Evolutionary conservation across 768 basidiomycete genomes (phyloP).

Genomic region (Rhizopogon vinicolor): DNA sequence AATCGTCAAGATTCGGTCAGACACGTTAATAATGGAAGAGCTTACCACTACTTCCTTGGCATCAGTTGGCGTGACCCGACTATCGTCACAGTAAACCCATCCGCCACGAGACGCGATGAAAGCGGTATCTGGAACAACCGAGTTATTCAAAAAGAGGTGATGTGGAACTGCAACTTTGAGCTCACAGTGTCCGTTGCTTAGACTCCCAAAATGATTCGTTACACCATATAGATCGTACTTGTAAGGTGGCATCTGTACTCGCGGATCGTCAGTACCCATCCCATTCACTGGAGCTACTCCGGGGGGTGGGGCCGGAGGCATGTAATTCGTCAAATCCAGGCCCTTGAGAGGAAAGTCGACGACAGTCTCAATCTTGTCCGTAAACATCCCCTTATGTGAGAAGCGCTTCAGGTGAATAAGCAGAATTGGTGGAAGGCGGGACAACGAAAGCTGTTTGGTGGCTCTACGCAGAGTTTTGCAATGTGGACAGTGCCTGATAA

Average conservation of each 20-base stretch:
- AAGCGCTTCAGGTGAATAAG: conserved; percentile 92
- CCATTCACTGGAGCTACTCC: conserved; percentile 47
- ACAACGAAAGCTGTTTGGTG: conserved; percentile 81
- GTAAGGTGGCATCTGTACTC: conserved; percentile 83
- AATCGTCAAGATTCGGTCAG: conserved; percentile 21
- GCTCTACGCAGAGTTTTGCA: conserved; percentile 89
- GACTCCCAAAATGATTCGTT: conserved; percentile 92
- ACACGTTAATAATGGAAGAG: background rate
- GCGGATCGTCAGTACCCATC: conserved; percentile 54
- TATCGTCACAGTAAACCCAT: conserved; percentile 95
- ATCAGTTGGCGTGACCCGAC: conserved; percentile 70
- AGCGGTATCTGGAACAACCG: conserved; percentile 69
- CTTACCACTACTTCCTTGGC: conserved; percentile 81
- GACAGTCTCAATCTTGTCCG: conserved; percentile 93
- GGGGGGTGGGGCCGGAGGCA: conserved; percentile 76
- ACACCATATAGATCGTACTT: conserved; percentile 93
- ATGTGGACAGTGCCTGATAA: conserved; percentile 82
- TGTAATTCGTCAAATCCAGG: conserved; percentile 70
- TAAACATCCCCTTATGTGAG: conserved; percentile 86
- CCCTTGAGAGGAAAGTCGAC: conserved; percentile 80
- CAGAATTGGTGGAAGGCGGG: conserved; percentile 89
- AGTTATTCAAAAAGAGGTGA: background rate
- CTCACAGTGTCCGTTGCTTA: conserved; percentile 96
- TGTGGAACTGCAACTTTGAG: background rate
- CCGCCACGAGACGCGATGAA: conserved; percentile 81